Base-by-base conservation (phyloP, 1,139 yeast species). In the Meyerozyma athensensis region DNA sequence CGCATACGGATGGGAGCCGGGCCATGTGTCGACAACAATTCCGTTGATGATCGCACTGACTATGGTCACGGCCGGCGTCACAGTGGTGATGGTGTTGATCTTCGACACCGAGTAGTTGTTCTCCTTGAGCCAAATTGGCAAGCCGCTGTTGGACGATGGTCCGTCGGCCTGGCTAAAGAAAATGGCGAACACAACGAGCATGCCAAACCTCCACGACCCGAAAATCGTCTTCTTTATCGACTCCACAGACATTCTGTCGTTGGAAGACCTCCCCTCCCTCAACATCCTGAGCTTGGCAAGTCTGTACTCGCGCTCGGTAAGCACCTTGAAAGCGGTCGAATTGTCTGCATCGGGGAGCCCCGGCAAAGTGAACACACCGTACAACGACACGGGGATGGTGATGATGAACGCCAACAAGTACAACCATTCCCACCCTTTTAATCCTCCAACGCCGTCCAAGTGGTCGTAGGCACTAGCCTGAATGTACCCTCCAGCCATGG, bases 81-180 rank as follows among this genome's bases (percentile, higher is more conserved):
- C 48, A 2, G 57, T 52, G n/a, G 58, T 51, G 33, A 52, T 48
- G 6, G 56, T 52, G 40, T 52, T 47, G 19, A 46, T 39, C 30
- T 44, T 39, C 10, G 45, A 42, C 12, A 45, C 45, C 1, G 56
- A 49, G 40, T 50, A 53, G 30, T 42, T 36, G 8, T 51, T 39
- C n/a, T 41, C 40, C 33, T 45, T 39, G 26, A 53, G 39, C 58
- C 58, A 53, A 17, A 56, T 42, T 30, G 46, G 45, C 24, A 53
- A 39, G 2, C 57, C 59, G 35, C 41, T 44, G 35, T 54, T 46
- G 21, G 58, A 53, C 18, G 55, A 48, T 9, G 53, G 44, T 3
- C 59, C 60, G 39, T 55, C 59, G 7, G 60, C 58, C 36, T 54
- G 60, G 7, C 54, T 48, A 39, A 55, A 55, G 44, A 54, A 54